Evolutionary conservation across 108 stramenopile genomes (phyloP), one percentile per base, ranked within the genome.

Genomic region (Mediolabrus comicus): DNA sequence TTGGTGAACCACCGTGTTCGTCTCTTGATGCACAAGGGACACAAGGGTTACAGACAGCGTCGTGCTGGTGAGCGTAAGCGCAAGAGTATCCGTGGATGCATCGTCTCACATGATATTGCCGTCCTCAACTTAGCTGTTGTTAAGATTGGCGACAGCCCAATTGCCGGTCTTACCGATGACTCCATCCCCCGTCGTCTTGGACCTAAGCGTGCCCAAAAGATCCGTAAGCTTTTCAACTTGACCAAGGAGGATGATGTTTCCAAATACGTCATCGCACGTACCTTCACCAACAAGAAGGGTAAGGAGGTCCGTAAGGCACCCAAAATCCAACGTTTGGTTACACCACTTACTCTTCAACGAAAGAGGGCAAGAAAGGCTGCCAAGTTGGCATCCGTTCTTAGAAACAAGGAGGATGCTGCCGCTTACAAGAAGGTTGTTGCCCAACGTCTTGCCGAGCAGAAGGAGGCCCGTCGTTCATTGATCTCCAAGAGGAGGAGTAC

Each of bases 141-240:
- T 70, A 98, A 99, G 88, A 79, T 92, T 46, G 98, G 98, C 24
- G 98, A 96, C 30, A 84, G 86, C 39, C 79, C 93, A 41, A 80
- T 99, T 69, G 85, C 94, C 53, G 98, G 97, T 24, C 86, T 99
- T 68, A 98, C 99, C 57, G 97, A 97, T 76, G 87, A 85, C 62
- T 69, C 82, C 43, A 75, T 96, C 35, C 98, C 98, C 59, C 95
- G 96, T 76, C 97, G 98, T 83, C 88, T 99, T 36, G 99, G 98
- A 35, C 99, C 99, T 81, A 99, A 99, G 97, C 93, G 99, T 71
- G 99, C 99, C 59, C 95, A 91, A 88, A 98, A 99, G 83, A 98
- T 99, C 84, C 98, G 99, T 78, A 96, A 96, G 86, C 94, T 99
- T 53, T 99, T 99, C 91, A 97, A 97, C 93, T 84, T 99, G 74